phyloP scores from a whole-genome alignment of 2,329 filamentous ascomycete genomes.

The Pyricularia grisea region DNA sequence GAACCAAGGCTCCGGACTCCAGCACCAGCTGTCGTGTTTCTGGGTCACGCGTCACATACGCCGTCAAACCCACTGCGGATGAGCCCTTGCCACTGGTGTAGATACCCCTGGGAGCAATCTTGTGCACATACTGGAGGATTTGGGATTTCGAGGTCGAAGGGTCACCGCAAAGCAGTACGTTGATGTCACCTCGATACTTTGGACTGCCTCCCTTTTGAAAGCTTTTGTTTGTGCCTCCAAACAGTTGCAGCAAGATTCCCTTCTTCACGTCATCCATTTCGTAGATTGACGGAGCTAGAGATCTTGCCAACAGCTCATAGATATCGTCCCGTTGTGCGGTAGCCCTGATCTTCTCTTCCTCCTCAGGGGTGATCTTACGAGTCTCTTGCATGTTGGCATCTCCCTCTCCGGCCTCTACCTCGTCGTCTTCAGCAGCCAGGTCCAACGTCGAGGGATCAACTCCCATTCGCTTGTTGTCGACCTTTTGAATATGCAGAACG shows the following conservation, averaged over 20 bases:
- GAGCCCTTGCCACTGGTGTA: conserved; percentile 78
- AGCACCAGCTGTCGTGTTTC: conserved; percentile 73
- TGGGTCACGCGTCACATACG: conserved; percentile 71
- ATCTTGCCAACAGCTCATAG: conserved; percentile 85
- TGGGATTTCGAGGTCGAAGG: conserved; percentile 96
- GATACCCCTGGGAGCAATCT: conserved; percentile 83
- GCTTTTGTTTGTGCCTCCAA: conserved; percentile 95
- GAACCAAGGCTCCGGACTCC: conserved; percentile 68
- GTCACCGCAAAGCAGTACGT: conserved; percentile 91
- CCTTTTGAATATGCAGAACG: conserved; percentile 90
- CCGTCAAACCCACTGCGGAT: conserved; percentile 72
- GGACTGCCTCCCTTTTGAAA: conserved; percentile 95
- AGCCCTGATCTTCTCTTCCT: conserved; percentile 78
- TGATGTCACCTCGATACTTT: conserved; percentile 95
- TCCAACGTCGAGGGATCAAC: conserved; percentile 84
- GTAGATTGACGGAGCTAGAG: conserved; percentile 88
- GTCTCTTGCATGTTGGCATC: conserved; percentile 68
- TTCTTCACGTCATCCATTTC: conserved; percentile 99
- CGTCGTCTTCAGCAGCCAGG: conserved; percentile 63
- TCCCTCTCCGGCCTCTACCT: conserved; percentile 48
- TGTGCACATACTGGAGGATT: conserved; percentile 88
- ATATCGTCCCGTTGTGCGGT: conserved; percentile 76
- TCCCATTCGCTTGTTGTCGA: conserved; percentile 89
- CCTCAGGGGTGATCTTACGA: conserved; percentile 73
- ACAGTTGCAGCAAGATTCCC: conserved; percentile 90